Evolutionary conservation across 768 basidiomycete genomes (phyloP).

Genomic region (Rossbeevera mucosa): DNA sequence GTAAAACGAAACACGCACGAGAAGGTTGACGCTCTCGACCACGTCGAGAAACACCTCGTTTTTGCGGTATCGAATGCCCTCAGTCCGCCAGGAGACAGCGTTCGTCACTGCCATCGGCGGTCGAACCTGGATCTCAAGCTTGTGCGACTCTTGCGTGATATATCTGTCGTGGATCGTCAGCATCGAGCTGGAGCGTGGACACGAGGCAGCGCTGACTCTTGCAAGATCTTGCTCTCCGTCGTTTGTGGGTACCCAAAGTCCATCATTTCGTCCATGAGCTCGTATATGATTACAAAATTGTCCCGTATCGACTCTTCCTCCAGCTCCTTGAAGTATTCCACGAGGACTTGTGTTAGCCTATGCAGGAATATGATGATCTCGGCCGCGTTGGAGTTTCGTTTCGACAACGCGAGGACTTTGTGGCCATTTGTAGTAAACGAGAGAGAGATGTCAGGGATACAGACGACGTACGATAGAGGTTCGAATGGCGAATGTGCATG

Average conservation of each 20-base stretch:
- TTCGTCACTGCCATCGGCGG: conserved; percentile 98
- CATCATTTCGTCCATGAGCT: conserved; percentile 99
- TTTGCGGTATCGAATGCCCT: conserved; percentile 95
- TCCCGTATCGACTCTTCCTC: conserved; percentile 99
- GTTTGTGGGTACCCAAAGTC: conserved; percentile 99
- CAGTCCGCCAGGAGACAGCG: conserved; percentile 97
- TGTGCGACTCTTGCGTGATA: conserved; percentile 98
- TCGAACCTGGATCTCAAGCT: conserved; percentile 87
- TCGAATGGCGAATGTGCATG: conserved; percentile 97
- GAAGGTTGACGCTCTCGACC: conserved; percentile 93
- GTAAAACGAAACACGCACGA: conserved; percentile 52
- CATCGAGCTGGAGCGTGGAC: background rate
- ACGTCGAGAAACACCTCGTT: conserved; percentile 99
- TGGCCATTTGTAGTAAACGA: background rate
- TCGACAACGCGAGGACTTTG: conserved; percentile 89
- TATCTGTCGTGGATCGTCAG: conserved; percentile 48
- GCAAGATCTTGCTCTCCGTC: conserved; percentile 97
- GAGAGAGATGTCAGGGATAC: background rate
- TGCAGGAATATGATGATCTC: conserved; percentile 97
- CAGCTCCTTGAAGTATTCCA: conserved; percentile 99
- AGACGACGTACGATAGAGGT: conserved; percentile 73
- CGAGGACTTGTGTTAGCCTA: conserved; percentile 83
- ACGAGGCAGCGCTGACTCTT: conserved; percentile 63
- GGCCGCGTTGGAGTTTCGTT: conserved; percentile 91
- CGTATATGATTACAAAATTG: conserved; percentile 99